Evolutionary conservation across 805 yeast species (phyloP).

Genomic region (Tetrapisispora phaffii): DNA sequence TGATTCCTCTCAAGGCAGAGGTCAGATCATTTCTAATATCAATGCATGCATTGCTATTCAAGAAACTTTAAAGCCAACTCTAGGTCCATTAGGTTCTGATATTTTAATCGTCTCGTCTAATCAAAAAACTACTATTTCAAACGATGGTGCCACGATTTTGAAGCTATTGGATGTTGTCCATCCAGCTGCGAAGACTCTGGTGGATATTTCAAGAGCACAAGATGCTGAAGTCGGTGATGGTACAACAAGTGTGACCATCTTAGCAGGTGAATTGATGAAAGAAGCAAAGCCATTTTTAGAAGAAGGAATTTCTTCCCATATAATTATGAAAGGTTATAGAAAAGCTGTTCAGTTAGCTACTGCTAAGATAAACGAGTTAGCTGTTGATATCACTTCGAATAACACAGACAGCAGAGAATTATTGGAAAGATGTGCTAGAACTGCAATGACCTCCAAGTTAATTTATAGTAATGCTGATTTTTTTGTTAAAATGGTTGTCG

Average conservation of each 20-base stretch:
- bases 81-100: constrained; percentile 97
- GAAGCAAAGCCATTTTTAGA: constrained; percentile 87
- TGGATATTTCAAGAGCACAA: constrained; percentile 89
- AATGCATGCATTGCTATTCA: constrained; percentile 96
- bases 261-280: constrained; percentile 90
- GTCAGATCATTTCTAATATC: constrained; percentile 89
- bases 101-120: constrained; percentile 74
- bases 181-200: constrained; percentile 95
- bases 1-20: constrained; percentile 91
- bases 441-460: constrained; percentile 94
- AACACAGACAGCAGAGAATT: constrained; percentile 53
- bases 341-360: constrained; percentile 74
- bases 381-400: constrained; percentile 53
- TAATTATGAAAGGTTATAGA: constrained; percentile 79
- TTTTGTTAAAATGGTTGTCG: constrained; percentile 93
- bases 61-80: constrained; percentile 86
- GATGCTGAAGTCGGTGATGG: constrained; percentile 99
- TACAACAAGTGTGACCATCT: constrained; percentile 86
- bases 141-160: constrained; percentile 95
- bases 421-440: constrained; percentile 84
- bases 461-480: constrained; percentile 80
- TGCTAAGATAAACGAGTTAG: constrained; percentile 58
- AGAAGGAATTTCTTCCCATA: constrained; percentile 89
- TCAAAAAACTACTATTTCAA: constrained; percentile 89
- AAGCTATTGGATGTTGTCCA: constrained; percentile 90